Evolutionary conservation across 225 moss, liverwort and hornwort genomes (phyloP).

Genomic region (Neckera pumila): DNA sequence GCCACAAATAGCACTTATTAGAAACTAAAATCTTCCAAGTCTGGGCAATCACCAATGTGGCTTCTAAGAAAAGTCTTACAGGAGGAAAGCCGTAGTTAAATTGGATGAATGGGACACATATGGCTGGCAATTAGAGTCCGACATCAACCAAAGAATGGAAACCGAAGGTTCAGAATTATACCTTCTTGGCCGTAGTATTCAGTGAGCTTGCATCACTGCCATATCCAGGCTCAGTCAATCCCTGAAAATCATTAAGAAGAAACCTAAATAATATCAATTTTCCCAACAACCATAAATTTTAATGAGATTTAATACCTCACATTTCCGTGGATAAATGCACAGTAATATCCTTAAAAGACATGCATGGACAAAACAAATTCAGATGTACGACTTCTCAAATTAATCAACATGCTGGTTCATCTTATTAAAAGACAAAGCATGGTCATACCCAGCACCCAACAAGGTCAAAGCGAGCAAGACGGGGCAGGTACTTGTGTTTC

Average conservation of each 20-base stretch:
- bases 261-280: neutral
- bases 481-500: slow-evolving; percentile 76
- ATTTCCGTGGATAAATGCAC: neutral
- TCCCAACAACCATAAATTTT: neutral
- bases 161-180: neutral
- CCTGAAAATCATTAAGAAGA: slow-evolving; percentile 27
- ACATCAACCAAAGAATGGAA: neutral
- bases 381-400: neutral
- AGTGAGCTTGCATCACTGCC: slow-evolving; percentile 98
- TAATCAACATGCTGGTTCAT: neutral
- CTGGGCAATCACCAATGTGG: neutral
- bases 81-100: neutral
- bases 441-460: slow-evolving; percentile 86
- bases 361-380: neutral
- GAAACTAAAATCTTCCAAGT: neutral
- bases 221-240: slow-evolving; percentile 86
- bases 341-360: neutral
- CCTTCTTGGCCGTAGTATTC: slow-evolving; percentile 82
- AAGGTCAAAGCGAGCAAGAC: slow-evolving; percentile 75
- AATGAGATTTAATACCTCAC: neutral
- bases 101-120: neutral
- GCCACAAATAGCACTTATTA: neutral
- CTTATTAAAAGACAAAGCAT: neutral
- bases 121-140: neutral
- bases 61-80: neutral